Evolutionary conservation across 2,329 filamentous ascomycete genomes (phyloP).

Genomic region (Myriosclerotinia scirpicola): DNA sequence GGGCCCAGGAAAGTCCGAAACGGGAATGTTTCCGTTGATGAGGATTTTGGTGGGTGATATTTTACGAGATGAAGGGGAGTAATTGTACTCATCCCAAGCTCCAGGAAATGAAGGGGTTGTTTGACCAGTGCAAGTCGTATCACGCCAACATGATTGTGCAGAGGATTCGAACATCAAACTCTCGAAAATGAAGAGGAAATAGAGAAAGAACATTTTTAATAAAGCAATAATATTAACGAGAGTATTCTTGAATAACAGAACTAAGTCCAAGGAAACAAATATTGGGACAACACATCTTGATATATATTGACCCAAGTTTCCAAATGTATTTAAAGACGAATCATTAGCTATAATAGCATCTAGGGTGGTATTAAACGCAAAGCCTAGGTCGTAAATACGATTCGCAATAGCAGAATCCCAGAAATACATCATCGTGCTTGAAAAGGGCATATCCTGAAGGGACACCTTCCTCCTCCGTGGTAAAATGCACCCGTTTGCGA

Average conservation of each 20-base stretch:
- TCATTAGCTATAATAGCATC: too few species aligned
- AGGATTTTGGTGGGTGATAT: constrained; percentile 50
- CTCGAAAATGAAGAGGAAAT: not conserved
- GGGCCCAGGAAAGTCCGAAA: constrained; percentile 30
- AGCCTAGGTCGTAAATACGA: not conserved
- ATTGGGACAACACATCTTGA: too few species aligned
- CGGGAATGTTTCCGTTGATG: constrained; percentile 39
- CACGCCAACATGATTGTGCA: constrained; percentile 50
- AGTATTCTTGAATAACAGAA: not conserved
- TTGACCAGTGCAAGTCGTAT: constrained; percentile 52
- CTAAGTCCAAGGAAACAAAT: not conserved
- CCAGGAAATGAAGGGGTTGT: constrained; percentile 51
- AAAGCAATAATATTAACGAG: not conserved
- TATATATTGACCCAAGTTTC: not conserved
- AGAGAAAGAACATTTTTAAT: not conserved
- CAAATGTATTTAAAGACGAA: too few species aligned
- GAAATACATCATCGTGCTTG: too few species aligned
- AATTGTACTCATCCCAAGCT: constrained; percentile 57
- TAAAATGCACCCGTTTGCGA: not conserved
- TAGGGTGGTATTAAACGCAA: not conserved
- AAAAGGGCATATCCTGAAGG: too few species aligned
- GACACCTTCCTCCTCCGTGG: not conserved
- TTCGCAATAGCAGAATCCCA: not conserved
- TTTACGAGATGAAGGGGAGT: constrained; percentile 52
- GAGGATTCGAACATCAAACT: too few species aligned